phyloP scores from a whole-genome alignment of 257 asterid species.

The Sherardia arvensis region DNA sequence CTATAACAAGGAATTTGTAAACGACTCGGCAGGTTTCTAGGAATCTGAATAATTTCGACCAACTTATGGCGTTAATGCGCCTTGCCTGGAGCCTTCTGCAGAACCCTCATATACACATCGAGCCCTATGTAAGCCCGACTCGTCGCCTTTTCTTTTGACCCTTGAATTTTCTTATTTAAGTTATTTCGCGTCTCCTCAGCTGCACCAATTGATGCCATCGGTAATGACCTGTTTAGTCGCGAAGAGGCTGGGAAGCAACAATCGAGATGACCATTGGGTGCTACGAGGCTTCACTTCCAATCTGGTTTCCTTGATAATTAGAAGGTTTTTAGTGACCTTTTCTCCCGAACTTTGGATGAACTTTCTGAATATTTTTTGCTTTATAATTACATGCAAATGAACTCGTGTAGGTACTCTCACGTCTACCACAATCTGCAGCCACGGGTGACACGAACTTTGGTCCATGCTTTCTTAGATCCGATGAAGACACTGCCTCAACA shows the following conservation, averaged over 20 bases:
- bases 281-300: constrained; percentile 80
- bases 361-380: not conserved
- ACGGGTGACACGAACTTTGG: constrained; percentile 81
- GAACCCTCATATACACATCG: constrained; percentile 84
- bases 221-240: constrained; percentile 97
- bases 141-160: not conserved
- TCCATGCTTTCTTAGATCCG: constrained; percentile 82
- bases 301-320: constrained; percentile 80
- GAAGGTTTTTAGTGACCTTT: constrained; percentile 54
- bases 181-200: constrained; percentile 28
- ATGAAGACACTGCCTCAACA: constrained; percentile 85
- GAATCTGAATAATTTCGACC: constrained; percentile 57
- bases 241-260: constrained; percentile 67
- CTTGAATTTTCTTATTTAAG: too few relatives aligned
- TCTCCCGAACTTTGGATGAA: constrained; percentile 3
- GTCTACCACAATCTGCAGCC: constrained; percentile 84
- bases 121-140: constrained; percentile 74
- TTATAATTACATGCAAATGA: constrained; percentile 1
- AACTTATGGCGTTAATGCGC: constrained; percentile 92
- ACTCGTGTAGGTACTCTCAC: constrained; percentile 60
- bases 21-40: constrained; percentile 72
- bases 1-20: constrained; percentile 10
- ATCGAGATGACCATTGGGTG: constrained; percentile 88
- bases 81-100: constrained; percentile 91
- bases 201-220: constrained; percentile 95